These are phyloP conservation scores for Pythium biforme DNA, from an alignment of 352 stramenopile genomes.

Conservation along the genomic window DNA sequence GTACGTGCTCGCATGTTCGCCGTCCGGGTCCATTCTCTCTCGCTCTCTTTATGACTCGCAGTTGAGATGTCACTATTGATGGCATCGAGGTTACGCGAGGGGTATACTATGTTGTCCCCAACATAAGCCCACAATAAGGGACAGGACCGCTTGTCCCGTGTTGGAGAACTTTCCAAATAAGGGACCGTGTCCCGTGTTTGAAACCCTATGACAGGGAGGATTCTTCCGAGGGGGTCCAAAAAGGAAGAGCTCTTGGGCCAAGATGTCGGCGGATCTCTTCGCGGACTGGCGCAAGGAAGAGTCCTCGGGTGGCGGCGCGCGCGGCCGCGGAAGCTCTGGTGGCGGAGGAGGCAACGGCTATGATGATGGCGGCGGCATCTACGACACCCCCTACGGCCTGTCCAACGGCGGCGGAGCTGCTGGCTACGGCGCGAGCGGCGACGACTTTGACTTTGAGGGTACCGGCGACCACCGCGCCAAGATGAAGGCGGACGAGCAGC, in stretches of 20 bases:
- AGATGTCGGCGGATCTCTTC: constrained; percentile 88
- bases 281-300: constrained; percentile 88
- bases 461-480: constrained; percentile 41
- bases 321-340: constrained; percentile 10
- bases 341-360: constrained; percentile 9
- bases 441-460: constrained; percentile 83
- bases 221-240: constrained; percentile 8
- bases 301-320: constrained; percentile 25
- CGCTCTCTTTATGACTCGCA: no score
- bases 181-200: constrained; percentile 16
- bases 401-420: constrained; percentile 10
- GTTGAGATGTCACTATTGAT: background rate
- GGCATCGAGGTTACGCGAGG: background rate
- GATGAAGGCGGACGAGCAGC: constrained; percentile 66
- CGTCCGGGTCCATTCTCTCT: constrained; percentile 2
- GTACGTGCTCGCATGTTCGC: constrained; percentile 14
- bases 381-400: constrained; percentile 37
- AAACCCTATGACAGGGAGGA: background rate
- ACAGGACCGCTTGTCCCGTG: background rate
- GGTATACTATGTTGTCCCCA: background rate
- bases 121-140: background rate
- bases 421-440: constrained; percentile 32
- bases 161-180: background rate
- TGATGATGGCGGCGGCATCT: constrained; percentile 20
- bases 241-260: background rate